These are phyloP conservation scores for Paulownia fortunei DNA, from an alignment of 257 asterid genomes.

Conservation along the genomic window DNA sequence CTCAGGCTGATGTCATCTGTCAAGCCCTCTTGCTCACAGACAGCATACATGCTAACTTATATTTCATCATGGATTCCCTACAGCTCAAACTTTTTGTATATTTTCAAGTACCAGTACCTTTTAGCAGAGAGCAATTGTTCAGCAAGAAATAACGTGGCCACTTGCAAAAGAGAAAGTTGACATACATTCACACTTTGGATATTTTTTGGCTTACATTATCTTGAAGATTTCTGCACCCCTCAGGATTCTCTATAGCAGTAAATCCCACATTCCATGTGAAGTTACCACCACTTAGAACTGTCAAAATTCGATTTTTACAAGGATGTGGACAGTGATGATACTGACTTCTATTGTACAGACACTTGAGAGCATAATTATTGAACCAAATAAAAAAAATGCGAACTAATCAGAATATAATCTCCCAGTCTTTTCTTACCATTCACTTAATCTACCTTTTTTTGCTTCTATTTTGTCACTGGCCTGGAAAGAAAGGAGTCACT, in stretches of 20 bases:
- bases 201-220: conserved; percentile 23
- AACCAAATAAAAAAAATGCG: conserved; percentile 41
- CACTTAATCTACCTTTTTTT: conserved; percentile 29
- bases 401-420: conserved; percentile 24
- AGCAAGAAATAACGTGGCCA: conserved; percentile 21
- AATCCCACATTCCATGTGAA: conserved; percentile 18
- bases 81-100: conserved; percentile 29
- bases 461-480: conserved; percentile 39
- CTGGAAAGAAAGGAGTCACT: conserved; percentile 43
- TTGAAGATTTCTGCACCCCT: conserved; percentile 13
- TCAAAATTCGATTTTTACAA: conserved; percentile 37
- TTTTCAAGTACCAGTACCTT: conserved; percentile 24
- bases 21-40: conserved; percentile 20
- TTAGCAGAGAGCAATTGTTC: neutral
- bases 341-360: conserved; percentile 33
- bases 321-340: conserved; percentile 28
- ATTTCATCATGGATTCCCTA: conserved; percentile 38
- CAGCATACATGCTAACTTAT: conserved; percentile 25
- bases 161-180: conserved; percentile 18
- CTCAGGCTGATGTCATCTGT: conserved; percentile 42
- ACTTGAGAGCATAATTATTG: conserved; percentile 49
- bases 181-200: neutral
- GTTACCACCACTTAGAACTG: neutral
- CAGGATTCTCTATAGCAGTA: conserved; percentile 1
- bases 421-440: conserved; percentile 30